Base-by-base conservation (phyloP, 2,329 filamentous ascomycete species). In the Rhexocercosporidium sp. region DNA sequence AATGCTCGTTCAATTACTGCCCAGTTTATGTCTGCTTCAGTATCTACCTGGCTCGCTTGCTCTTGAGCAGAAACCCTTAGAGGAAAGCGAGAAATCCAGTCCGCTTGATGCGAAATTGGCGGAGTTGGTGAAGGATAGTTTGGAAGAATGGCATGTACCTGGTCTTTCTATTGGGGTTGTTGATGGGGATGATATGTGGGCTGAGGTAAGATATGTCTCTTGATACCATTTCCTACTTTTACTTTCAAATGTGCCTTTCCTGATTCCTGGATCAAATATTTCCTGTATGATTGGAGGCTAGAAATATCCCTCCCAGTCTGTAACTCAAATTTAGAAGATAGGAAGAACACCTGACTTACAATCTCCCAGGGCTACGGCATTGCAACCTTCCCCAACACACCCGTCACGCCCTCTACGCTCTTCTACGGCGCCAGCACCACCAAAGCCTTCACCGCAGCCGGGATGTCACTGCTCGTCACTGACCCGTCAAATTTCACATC, bases 391-490 rank as follows among this genome's bases (percentile, higher is more conserved):
- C 76, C 81, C 4, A 76, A 75, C 5, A 79, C 76, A 0, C 75
- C 78, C 0, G 81, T 81, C 9, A 83, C 79, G 0, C 73, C 82
- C 0, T 77, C 83, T 34, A 88, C 85, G 0, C 78, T 88, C 2
- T 88, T 85, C 77, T 85, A 84, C 66, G 80, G 79, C 2, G 87
- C 82, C 1, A 87, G 85, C 49, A 87, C 82, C 0, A 86, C 85
- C 22, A 89, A 89, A 73, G 83, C 85, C 2, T 81, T 86, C 56
- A 84, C 82, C 0, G 81, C 83, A 0, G 85, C 85, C 0, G 79
- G 80, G 0, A 74, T 89, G 2, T 80, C 83, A 1, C 73, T 86
- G 2, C 80, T 88, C 8, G 77, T 86, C 6, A 80, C 81, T n/a
- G 78, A 83, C 8, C 78, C 81, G 41, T 76, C 73, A 62, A 75